Percentiles rank a stretch among this genome's conserved stretches.
phyloP scores from a whole-genome alignment of 768 basidiomycete genomes.

The Kwoniella sp. region DNA sequence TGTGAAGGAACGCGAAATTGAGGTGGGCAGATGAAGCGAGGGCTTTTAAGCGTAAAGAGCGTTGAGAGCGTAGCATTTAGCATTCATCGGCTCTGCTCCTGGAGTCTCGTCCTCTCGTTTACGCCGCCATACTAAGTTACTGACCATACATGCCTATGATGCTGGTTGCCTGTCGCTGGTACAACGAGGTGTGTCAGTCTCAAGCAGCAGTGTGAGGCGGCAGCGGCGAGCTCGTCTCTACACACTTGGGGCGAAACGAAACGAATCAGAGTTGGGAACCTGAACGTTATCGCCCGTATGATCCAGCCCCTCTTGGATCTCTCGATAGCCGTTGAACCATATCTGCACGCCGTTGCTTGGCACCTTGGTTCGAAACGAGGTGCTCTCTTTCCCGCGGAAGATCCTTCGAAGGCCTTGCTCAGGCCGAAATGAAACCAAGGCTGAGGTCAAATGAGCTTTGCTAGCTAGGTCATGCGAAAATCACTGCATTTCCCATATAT shows the following conservation, averaged over 20 bases:
- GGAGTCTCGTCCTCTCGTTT: no score
- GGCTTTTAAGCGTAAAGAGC: not conserved
- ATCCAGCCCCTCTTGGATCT: not conserved
- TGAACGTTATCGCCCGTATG: not conserved
- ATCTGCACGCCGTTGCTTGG: slow-evolving; percentile 1
- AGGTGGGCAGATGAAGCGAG: not conserved
- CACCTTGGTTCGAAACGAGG: not conserved
- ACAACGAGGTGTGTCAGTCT: no score
- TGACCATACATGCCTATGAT: no score
- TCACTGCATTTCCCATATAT: not conserved
- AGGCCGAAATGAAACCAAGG: not conserved
- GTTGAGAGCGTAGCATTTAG: not conserved
- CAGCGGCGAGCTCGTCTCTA: not conserved
- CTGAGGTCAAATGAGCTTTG: no score
- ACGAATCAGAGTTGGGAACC: not conserved
- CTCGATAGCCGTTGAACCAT: not conserved
- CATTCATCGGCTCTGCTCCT: no score
- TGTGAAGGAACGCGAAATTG: slow-evolving; percentile 1
- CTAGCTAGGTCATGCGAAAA: not conserved
- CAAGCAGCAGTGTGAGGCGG: no score
- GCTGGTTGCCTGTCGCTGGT: no score
- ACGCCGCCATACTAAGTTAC: no score
- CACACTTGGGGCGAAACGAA: not conserved
- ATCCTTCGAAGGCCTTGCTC: not conserved
- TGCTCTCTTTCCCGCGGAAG: not conserved